These are phyloP conservation scores for Phlyctochytrium bullatum DNA, from an alignment of 192 early-diverging fungal species.

Conservation along the genomic window DNA sequence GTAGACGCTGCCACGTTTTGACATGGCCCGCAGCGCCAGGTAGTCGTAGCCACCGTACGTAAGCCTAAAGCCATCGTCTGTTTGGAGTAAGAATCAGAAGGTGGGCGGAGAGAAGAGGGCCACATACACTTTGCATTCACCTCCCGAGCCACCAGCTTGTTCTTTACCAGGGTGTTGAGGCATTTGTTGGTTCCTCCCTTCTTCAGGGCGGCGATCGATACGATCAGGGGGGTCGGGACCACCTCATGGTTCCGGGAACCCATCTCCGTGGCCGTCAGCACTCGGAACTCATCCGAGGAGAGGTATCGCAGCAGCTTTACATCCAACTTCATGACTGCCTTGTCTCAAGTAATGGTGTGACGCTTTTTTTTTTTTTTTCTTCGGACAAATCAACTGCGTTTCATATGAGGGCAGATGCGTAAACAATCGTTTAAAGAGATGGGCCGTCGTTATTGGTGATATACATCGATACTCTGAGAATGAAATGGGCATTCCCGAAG, in stretches of 20 bases:
- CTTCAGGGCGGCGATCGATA: constrained; percentile 89
- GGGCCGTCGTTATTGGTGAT: no score
- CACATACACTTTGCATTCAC: constrained; percentile 77
- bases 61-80: constrained; percentile 93
- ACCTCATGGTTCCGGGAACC: constrained; percentile 98
- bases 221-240: constrained; percentile 88
- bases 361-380: neutral
- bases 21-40: constrained; percentile 90
- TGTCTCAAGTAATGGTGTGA: no score
- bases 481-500: no score
- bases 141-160: constrained; percentile 84
- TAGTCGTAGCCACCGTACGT: constrained; percentile 99
- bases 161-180: constrained; percentile 82
- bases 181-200: constrained; percentile 83
- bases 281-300: constrained; percentile 89
- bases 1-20: constrained; percentile 78
- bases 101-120: neutral
- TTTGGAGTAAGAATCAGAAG: neutral
- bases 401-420: no score
- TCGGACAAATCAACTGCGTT: no score
- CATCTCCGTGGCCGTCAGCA: constrained; percentile 95
- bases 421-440: no score
- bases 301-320: constrained; percentile 94
- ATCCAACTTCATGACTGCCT: constrained; percentile 93
- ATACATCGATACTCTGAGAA: no score